Base-by-base conservation (phyloP, 2,329 filamentous ascomycete genomes). In the Chrysoporthe austroafricana region DNA sequence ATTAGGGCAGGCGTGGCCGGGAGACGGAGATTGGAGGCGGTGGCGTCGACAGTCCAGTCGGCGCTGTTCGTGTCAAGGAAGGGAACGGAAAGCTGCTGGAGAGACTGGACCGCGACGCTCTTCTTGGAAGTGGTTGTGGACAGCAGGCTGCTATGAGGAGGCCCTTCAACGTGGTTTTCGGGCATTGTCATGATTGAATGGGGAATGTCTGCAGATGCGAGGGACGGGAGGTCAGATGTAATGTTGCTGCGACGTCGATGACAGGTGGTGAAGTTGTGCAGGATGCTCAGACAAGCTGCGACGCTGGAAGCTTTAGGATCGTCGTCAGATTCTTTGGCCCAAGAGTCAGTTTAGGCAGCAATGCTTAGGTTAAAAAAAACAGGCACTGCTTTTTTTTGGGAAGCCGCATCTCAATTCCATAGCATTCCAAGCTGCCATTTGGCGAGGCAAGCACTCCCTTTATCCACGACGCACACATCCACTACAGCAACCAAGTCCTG, bases 1-100 rank as follows among this genome's bases (percentile, higher is more conserved):
- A 86, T 80, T n/a, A 79, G 80, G 6, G 76, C 76, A 0, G 83
- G 84, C 11, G 76, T 83, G 66, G 70, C 76, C 32, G 74, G 74
- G 21, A 77, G 69, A 13, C 76, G 74, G 26, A 75, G 69, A 70
- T 79, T 79, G 72, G 73, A 79, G 2, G 76, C 72, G 3, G 73
- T 64, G 11, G 71, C 74, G 67, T 80, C 79, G 4, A 73, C 67
- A 3, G 72, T 70, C 79, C 79, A 82, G 65, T 76, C n/a, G 13
- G 46, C n/a, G 42, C 39, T 67, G 8, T 65, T 34, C 0, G 75
- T 72, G 54, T 62, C 39, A 43, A 68, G 34, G 26, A 70, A 70
- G 13, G 68, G 66, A 11, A 63, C 59, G 34, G 62, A 59, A 36
- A 57, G 63, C 21, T 14, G 18, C 16, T 32, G 39, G 21, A 70